Conservation (phyloP, 257 asterid genomes). For the Euphrasia confusa region DNA sequence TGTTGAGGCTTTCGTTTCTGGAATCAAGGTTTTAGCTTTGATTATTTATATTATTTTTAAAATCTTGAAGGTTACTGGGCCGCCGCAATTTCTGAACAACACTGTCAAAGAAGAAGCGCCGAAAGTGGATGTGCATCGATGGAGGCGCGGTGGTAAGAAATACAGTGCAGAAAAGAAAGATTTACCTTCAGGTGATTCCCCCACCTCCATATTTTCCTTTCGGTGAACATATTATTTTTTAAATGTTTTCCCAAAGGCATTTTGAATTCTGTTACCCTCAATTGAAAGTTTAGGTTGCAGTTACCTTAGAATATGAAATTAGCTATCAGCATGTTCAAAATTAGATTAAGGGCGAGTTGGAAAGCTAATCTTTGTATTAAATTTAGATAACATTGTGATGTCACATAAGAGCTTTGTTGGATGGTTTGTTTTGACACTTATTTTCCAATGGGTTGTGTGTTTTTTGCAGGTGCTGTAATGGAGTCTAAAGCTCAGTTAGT, state of each 20-base stretch:
- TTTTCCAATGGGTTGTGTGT: neutral
- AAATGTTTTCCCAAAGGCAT: no score
- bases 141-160: constrained; percentile 60
- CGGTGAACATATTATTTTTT: neutral
- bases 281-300: no score
- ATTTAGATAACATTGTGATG: neutral
- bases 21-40: constrained; percentile 21
- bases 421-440: neutral
- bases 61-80: constrained; percentile 63
- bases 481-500: constrained; percentile 79
- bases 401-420: neutral
- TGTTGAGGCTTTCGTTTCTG: neutral
- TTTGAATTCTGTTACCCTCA: no score
- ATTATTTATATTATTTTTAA: neutral
- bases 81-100: constrained; percentile 85
- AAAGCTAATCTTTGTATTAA: no score
- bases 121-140: constrained; percentile 45
- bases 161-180: constrained; percentile 57
- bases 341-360: no score
- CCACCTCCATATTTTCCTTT: neutral
- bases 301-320: no score
- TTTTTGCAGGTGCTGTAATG: constrained; percentile 61
- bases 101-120: constrained; percentile 48
- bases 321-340: no score
- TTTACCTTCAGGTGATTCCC: constrained; percentile 59